Conservation (phyloP, 1,139 yeast species). For the Nakaseomyces delphensis region DNA sequence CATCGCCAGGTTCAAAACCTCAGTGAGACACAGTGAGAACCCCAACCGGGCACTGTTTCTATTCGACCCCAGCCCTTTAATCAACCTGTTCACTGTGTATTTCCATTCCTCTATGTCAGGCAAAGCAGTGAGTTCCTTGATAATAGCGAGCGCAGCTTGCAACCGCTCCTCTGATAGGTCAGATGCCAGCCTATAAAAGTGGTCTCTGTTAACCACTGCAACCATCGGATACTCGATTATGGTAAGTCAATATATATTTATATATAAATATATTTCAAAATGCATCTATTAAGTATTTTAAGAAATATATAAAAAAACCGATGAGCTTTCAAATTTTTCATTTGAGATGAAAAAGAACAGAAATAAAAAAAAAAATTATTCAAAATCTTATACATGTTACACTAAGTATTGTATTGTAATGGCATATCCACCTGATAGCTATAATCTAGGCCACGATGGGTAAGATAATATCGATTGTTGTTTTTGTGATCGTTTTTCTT, state of each 20-base stretch:
- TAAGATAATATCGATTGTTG: too few species aligned
- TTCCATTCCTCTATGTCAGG: slow-evolving; percentile 55
- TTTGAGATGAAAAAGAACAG: neutral
- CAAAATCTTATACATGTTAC: too few species aligned
- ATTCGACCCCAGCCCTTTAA: slow-evolving; percentile 73
- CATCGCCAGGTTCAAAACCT: slow-evolving; percentile 45
- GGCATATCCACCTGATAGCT: too few species aligned
- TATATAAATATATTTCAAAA: too few species aligned
- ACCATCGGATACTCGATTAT: neutral
- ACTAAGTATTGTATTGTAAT: too few species aligned
- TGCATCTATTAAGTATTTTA: too few species aligned
- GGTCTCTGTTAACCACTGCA: slow-evolving; percentile 57
- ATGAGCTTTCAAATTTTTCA: neutral
- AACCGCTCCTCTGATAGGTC: slow-evolving; percentile 68
- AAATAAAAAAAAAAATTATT: too few species aligned
- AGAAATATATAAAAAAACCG: neutral
- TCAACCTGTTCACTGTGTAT: slow-evolving; percentile 68
- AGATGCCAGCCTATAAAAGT: slow-evolving; percentile 70
- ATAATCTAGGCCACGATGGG: too few species aligned
- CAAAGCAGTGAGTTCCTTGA: slow-evolving; percentile 43
- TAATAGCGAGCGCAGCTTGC: slow-evolving; percentile 58
- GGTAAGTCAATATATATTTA: neutral
- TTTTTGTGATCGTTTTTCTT: neutral
- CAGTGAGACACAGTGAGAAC: slow-evolving; percentile 80
- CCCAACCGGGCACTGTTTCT: slow-evolving; percentile 83